phyloP scores from a whole-genome alignment of 805 yeast genomes.

The Hanseniaspora occidentalis region DNA sequence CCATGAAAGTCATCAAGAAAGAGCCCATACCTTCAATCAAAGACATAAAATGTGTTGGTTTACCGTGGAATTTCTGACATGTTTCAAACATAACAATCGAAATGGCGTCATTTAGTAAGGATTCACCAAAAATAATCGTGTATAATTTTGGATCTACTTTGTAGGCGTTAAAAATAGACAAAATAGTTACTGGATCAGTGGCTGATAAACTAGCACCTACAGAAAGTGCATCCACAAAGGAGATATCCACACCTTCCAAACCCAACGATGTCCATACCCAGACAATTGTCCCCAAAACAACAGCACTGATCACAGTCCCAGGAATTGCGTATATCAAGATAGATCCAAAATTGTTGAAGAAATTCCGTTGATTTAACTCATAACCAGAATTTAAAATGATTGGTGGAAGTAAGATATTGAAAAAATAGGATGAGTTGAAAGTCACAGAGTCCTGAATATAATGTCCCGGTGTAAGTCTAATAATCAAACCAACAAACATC shows the following conservation, averaged over 20 bases:
- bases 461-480: slow-evolving; percentile 89
- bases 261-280: slow-evolving; percentile 89
- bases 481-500: slow-evolving; percentile 86
- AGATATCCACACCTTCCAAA: slow-evolving; percentile 72
- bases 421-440: slow-evolving; percentile 87
- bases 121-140: slow-evolving; percentile 95
- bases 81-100: slow-evolving; percentile 99
- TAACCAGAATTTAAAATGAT: slow-evolving; percentile 93
- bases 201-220: slow-evolving; percentile 98
- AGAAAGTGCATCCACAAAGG: slow-evolving; percentile 93
- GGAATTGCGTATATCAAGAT: slow-evolving; percentile 92
- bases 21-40: slow-evolving; percentile 88
- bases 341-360: slow-evolving; percentile 83
- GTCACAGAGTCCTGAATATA: slow-evolving; percentile 95
- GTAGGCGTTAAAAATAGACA: slow-evolving; percentile 92
- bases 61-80: slow-evolving; percentile 90
- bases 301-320: slow-evolving; percentile 86
- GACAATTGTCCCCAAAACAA: slow-evolving; percentile 78
- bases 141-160: slow-evolving; percentile 96
- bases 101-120: slow-evolving; percentile 90
- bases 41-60: slow-evolving; percentile 59
- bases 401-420: slow-evolving; percentile 89
- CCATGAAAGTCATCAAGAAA: slow-evolving; percentile 84
- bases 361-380: slow-evolving; percentile 90
- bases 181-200: slow-evolving; percentile 94